Evolutionary conservation across 2,329 filamentous ascomycete species (phyloP), one percentile per base, ranked within the genome.

Genomic region (Endoconidiophora laricicola): DNA sequence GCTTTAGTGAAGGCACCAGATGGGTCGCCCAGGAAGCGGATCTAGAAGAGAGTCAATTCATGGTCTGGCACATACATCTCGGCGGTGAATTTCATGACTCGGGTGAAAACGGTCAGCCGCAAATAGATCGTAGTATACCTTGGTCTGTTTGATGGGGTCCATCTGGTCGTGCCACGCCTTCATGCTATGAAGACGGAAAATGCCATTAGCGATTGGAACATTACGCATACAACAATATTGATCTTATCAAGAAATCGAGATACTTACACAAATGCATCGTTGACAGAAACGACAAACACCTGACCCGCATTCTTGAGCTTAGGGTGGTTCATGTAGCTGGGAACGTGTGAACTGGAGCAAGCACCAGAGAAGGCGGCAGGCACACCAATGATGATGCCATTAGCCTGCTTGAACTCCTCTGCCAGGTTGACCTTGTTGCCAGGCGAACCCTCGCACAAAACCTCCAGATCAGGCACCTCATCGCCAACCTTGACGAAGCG

Each of bases 211-310:
- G 22, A 36, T n/a, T 7, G n/a, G 3, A 4, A 33, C 29, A 33
- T 33, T 33, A 33, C 29, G 9, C 1, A 12, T 9, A 9, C 29
- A 3, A 33, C 29, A 10, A 18, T 18, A 12, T 5, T 5, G 14
- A 29, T 29, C 6, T n/a, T 12, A 45, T 26, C 12, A 9, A 16
- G 14, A 33, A 7, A 18, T 4, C 5, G 10, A 33, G 48, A 38
- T 44, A 68, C 83, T 66, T 71, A 93, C 84, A 94, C 88, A 63
- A 95, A 95, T 18, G 87, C 78, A 63, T 96, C 90, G 63, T 96
- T 96, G 62, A 95, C 88, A 14, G 84, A 80, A 51, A 96, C 79
- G 39, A 96, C 86, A 60, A 93, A 94, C 43, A 94, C 84, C 60
- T 83, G 73, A 45, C 87, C 88, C 26, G 84, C 86, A 54, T 81